phyloP scores from a whole-genome alignment of 1,284 basidiomycete species.

The Cryptococcus sp. region DNA sequence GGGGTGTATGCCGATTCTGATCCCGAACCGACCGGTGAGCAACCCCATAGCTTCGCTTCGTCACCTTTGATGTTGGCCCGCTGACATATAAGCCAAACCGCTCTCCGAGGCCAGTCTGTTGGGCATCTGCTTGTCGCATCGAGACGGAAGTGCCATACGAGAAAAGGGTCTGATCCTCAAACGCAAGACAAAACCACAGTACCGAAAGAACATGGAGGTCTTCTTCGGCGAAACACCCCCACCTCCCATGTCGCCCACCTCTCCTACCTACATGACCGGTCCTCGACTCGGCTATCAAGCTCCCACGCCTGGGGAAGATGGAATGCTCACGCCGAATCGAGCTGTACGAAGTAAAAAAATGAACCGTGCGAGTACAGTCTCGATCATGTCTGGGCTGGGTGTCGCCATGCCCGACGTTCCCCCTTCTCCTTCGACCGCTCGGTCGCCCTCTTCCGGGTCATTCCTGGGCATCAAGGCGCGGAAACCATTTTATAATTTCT shows the following conservation, averaged over 20 bases:
- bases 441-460: conserved; percentile 42
- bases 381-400: conserved; percentile 86
- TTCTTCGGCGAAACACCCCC: conserved; percentile 59
- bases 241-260: conserved; percentile 49
- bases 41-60: too few relatives aligned
- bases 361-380: conserved; percentile 89
- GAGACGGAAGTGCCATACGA: conserved; percentile 58
- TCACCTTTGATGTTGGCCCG: conserved; percentile 1
- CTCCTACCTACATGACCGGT: conserved; percentile 41
- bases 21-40: conserved; percentile 49
- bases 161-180: conserved; percentile 77
- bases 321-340: conserved; percentile 13
- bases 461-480: conserved; percentile 31
- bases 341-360: conserved; percentile 54
- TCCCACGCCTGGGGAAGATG: not conserved
- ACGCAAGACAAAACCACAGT: conserved; percentile 48
- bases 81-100: conserved; percentile 48
- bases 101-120: conserved; percentile 80
- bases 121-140: conserved; percentile 74
- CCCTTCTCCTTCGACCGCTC: conserved; percentile 35
- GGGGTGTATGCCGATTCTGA: conserved; percentile 66
- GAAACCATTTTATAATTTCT: conserved; percentile 82
- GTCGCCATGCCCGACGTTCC: conserved; percentile 63
- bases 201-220: conserved; percentile 51
- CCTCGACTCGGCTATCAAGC: conserved; percentile 31